Percentiles rank a stretch among this genome's conserved stretches.
Conservation (phyloP, 2,329 filamentous ascomycete genomes). For the Fusarium illudens region DNA sequence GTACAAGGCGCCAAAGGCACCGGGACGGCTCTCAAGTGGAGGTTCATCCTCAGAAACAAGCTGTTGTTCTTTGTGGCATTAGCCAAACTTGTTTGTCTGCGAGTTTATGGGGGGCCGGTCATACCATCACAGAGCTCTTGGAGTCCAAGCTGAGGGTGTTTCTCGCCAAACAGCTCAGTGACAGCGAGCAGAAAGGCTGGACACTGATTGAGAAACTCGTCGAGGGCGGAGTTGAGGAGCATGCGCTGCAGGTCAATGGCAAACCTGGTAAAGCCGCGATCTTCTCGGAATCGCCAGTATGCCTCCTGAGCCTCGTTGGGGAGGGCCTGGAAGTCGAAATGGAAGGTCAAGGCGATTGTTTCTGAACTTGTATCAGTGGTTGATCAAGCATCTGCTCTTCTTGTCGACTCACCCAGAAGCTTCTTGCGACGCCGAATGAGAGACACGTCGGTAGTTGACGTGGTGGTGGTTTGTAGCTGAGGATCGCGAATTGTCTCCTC, state of each 20-base stretch:
- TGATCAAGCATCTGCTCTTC: background rate
- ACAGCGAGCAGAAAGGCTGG: constrained; percentile 15
- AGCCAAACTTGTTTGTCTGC: background rate
- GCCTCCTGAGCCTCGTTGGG: constrained; percentile 20
- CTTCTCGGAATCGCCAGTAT: constrained; percentile 14
- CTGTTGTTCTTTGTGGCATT: background rate
- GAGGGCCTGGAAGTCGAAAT: constrained; percentile 19
- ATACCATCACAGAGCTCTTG: constrained; percentile 23
- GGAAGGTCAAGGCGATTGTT: constrained; percentile 14
- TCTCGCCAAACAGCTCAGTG: constrained; percentile 31
- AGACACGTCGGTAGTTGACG: background rate
- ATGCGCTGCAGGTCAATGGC: constrained; percentile 20
- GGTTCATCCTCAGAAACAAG: background rate
- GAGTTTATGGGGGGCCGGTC: background rate
- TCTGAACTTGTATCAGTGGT: constrained; percentile 22
- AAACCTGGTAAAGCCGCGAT: constrained; percentile 10
- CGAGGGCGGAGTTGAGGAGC: constrained; percentile 21
- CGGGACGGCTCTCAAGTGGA: background rate
- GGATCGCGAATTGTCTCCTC: background rate
- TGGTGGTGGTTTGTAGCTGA: background rate
- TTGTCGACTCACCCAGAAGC: constrained; percentile 10
- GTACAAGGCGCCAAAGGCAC: background rate
- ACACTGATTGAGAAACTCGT: constrained; percentile 32
- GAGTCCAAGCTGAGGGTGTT: constrained; percentile 25
- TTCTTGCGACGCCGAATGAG: constrained; percentile 8